Evolutionary conservation across 73 alveolate species (phyloP), one percentile per base, ranked within the genome.

Genomic region (Paramecium biaurelia): DNA sequence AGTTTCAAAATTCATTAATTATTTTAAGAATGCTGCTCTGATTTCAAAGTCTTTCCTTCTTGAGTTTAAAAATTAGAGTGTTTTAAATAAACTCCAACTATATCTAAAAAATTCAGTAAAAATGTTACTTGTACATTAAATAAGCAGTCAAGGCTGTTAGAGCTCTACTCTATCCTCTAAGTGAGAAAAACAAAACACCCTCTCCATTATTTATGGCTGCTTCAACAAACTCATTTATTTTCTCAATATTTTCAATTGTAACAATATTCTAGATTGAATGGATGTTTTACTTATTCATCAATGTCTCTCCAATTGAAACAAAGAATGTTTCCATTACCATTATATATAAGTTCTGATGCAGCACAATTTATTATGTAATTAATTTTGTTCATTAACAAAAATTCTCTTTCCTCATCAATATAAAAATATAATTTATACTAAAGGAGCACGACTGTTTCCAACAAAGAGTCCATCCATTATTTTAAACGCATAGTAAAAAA

Each of bases 11-110:
- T 34, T n/a, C 32, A 74, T n/a, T 21, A 74, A 41, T 18, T 74
- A 74, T 74, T 9, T 74, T 74, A 74, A 20, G 32, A 74, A 74
- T 11, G 87, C 28, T 10, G 67, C 68, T 74, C 87, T 74, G 20
- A 74, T 74, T 74, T 74, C 87, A 74, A 74, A 74, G 45, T 74
- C 67, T 15, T 37, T 74, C 28, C 87, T 74, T 74, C 87, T 74
- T 74, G 57, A 41, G n/a, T 74, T 74, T 74, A 74, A 41, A 20
- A 32, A 74, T 41, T 74, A 18, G 10, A 74, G 87, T 37, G 87
- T 74, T 37, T 74, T 74, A 21, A 5, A 35, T 20, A 74, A 37
- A 26, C 87, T 20, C 87, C 87, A 74, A 14, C 15, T 9, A 34
- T 15, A 74, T 74, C 87, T 74, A 34, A 63, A 23, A 23, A 26